Percentiles rank a stretch among this genome's conserved stretches.
These are phyloP conservation scores for Limnanthes douglasii DNA, from an alignment of 345 rosid species.

Conservation along the genomic window DNA sequence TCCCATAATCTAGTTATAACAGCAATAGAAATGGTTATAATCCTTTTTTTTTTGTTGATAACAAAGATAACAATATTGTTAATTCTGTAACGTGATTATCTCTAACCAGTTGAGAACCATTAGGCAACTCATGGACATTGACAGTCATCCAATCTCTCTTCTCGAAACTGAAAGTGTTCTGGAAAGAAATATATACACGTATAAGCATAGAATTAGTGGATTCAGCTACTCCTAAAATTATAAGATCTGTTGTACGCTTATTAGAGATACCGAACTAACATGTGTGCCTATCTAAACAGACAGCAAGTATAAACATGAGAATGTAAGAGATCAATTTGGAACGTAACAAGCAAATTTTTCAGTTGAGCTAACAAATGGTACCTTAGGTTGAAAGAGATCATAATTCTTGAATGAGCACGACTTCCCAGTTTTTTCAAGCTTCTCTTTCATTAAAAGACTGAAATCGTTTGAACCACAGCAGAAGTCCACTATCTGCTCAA, in stretches of 20 bases:
- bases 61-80: too few relatives aligned
- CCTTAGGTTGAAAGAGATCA: constrained; percentile 41
- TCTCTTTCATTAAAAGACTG: constrained; percentile 32
- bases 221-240: too few relatives aligned
- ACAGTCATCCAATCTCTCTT: constrained; percentile 54
- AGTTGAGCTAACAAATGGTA: not conserved
- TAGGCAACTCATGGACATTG: constrained; percentile 26
- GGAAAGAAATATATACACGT: constrained; percentile 13
- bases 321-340: constrained; percentile 3
- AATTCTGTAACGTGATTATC: constrained; percentile 3
- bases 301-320: too few relatives aligned
- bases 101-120: constrained; percentile 44
- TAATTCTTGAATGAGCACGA: constrained; percentile 32
- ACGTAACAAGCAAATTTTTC: too few relatives aligned
- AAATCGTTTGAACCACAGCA: constrained; percentile 51
- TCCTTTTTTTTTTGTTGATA: too few relatives aligned
- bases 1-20: constrained; percentile 41
- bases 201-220: not conserved
- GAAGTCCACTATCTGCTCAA: constrained; percentile 46
- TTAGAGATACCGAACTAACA: not conserved
- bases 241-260: constrained; percentile 4
- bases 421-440: constrained; percentile 25
- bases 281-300: too few relatives aligned
- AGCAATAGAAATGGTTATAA: not conserved
- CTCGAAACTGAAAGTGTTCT: constrained; percentile 59